Evolutionary conservation across 768 basidiomycete genomes (phyloP).

Genomic region (Naganishia vishniacii): DNA sequence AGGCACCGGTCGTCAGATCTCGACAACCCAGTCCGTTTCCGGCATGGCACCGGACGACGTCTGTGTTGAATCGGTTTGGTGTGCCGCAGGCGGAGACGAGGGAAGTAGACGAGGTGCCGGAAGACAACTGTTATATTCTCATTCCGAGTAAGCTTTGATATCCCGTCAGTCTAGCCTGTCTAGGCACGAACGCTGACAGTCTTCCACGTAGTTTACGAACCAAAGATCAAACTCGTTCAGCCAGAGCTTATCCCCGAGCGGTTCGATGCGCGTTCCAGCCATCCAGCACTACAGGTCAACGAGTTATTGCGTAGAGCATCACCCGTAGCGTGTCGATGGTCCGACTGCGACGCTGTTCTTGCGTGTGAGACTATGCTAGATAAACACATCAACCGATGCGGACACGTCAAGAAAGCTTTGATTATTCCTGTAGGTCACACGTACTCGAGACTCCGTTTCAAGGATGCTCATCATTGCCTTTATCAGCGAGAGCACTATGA

Average conservation of each 20-base stretch:
- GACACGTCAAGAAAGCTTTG: constrained; percentile 12
- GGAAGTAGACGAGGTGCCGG: constrained; percentile 1
- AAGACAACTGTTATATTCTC: constrained; percentile 5
- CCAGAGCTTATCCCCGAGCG: constrained; percentile 14
- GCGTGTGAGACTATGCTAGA: constrained; percentile 11
- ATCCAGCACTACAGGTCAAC: constrained; percentile 12
- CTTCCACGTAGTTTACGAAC: background rate
- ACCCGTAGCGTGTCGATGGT: background rate
- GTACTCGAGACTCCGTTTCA: background rate
- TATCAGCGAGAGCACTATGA: background rate
- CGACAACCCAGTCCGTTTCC: constrained; percentile 15
- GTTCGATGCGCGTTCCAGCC: constrained; percentile 1
- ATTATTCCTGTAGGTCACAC: background rate
- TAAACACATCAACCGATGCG: constrained; percentile 6
- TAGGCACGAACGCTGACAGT: background rate
- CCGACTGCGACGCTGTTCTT: background rate
- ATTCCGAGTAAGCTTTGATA: constrained; percentile 1
- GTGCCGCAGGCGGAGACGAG: constrained; percentile 6
- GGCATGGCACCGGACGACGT: constrained; percentile 15
- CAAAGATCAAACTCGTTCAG: background rate
- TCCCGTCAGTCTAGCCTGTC: background rate
- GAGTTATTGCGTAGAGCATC: background rate
- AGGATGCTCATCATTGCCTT: background rate
- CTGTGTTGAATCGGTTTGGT: background rate
- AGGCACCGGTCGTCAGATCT: background rate